These are phyloP conservation scores for Thymus quinquecostatus DNA, from an alignment of 257 asterid species.

Conservation along the genomic window DNA sequence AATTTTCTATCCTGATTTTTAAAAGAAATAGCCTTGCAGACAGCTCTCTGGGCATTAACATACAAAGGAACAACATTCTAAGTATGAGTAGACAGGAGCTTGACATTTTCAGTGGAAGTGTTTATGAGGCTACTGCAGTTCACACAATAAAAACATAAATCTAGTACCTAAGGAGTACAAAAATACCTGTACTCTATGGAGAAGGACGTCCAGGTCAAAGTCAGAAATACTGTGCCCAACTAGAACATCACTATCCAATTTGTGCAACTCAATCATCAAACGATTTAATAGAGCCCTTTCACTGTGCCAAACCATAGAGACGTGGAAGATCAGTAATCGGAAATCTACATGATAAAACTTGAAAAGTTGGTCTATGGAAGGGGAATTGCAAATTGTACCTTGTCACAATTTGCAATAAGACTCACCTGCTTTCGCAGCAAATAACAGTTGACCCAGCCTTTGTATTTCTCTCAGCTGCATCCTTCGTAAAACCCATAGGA, in stretches of 20 bases:
- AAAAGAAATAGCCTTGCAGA: neutral
- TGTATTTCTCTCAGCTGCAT: conserved; percentile 75
- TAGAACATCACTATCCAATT: conserved; percentile 88
- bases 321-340: conserved; percentile 21
- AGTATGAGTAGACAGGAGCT: conserved; percentile 28
- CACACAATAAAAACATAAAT: conserved; percentile 25
- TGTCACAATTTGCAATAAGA: conserved; percentile 29
- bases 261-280: conserved; percentile 85
- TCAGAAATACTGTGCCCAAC: conserved; percentile 98
- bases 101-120: conserved; percentile 27
- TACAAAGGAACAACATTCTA: conserved; percentile 8
- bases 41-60: conserved; percentile 11
- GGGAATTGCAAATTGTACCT: conserved; percentile 20
- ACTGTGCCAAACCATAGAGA: conserved; percentile 46
- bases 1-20: neutral
- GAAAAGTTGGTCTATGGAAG: conserved; percentile 23
- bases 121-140: conserved; percentile 14
- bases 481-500: conserved; percentile 88
- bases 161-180: conserved; percentile 23
- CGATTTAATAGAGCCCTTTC: conserved; percentile 96
- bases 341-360: conserved; percentile 19
- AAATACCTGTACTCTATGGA: conserved; percentile 93
- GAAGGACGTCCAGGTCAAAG: conserved; percentile 97
- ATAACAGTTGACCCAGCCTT: conserved; percentile 79
- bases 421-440: conserved; percentile 78